Evolutionary conservation across 1,284 basidiomycete species (phyloP).

Genomic region (Coniferiporia sulphurascens): DNA sequence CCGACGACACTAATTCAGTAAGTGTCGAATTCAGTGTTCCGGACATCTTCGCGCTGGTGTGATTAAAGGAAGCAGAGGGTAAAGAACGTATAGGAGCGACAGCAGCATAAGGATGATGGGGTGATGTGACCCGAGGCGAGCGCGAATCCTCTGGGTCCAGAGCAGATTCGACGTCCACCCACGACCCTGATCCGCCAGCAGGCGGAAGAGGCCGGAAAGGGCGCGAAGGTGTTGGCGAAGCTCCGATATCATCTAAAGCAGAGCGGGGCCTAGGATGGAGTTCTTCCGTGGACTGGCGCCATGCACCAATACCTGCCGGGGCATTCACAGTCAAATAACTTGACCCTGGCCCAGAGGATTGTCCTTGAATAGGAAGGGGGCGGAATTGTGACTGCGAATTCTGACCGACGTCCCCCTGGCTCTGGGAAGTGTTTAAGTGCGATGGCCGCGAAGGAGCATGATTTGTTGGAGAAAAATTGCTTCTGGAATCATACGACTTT

Average conservation of each 20-base stretch:
- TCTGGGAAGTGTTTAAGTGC: slow-evolving; percentile 11
- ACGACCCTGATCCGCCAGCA: slow-evolving; percentile 2
- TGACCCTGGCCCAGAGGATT: slow-evolving; percentile 19
- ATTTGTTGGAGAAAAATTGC: slow-evolving; percentile 16
- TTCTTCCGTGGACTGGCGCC: slow-evolving; percentile 34
- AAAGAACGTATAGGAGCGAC: slow-evolving; percentile 7
- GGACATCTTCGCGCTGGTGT: not conserved
- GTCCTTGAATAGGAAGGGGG: slow-evolving; percentile 37
- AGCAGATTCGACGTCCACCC: slow-evolving; percentile 12
- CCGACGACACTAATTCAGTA: not conserved
- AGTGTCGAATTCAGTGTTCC: slow-evolving; percentile 1
- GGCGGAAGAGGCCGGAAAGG: slow-evolving; percentile 16
- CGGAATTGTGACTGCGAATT: slow-evolving; percentile 19
- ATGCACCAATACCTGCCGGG: not conserved
- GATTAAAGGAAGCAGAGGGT: slow-evolving; percentile 5
- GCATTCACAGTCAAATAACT: not conserved
- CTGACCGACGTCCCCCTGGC: slow-evolving; percentile 6
- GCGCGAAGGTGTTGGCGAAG: slow-evolving; percentile 33
- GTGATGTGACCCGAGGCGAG: slow-evolving; percentile 12
- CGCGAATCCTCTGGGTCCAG: slow-evolving; percentile 14
- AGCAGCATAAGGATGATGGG: slow-evolving; percentile 17
- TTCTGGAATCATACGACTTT: slow-evolving; percentile 12
- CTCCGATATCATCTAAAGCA: slow-evolving; percentile 43
- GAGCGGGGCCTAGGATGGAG: slow-evolving; percentile 56
- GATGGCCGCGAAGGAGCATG: slow-evolving; percentile 11